Base-by-base conservation (phyloP, 352 stramenopile species). In the Phytophthora cactorum region DNA sequence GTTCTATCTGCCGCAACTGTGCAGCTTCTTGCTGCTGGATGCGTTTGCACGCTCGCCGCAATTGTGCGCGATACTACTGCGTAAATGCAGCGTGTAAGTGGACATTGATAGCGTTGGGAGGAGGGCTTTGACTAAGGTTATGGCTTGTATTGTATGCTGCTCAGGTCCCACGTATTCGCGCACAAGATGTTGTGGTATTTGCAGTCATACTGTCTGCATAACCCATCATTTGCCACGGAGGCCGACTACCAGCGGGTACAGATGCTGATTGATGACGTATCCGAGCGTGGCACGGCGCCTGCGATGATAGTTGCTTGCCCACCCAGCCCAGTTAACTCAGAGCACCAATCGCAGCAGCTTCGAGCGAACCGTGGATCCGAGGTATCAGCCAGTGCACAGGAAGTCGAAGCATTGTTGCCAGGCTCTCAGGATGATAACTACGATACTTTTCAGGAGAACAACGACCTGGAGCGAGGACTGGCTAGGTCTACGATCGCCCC, bases 101-200 rank as follows among this genome's bases (percentile, higher is more conserved):
- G 4, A 9, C n/a, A 22, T 55, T 34, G 41, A 15, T 15, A 17
- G 34, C 28, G 1, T 11, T 54, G 3, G 5, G 43, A 59, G 5
- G 36, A 41, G 4, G 5, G 27, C 32, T 44, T 10, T 44, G 22
- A 52, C 1, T 5, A 2, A 12, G 22, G 10, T 65, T 25, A 6
- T 34, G 31, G 12, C 7, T 29, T 32, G 25, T 56, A 32, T 25
- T 46, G 10, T 0, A n/a, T 57, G 12, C 4, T 54, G 29, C 17
- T 41, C 56, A 91, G 83, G 38, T 95, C 88, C 49, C 86, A 95
- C 64, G 84, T 93, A 52, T 93, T 95, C 52, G 88, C 88, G 7
- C 86, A 95, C 70, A 89, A 89, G 56, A 92, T 95, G 74, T 51
- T 92, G 31, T 95, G 88, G 88, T 95, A 93, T 45, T 63, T 95